Conservation (phyloP, 306 rosid genomes). For the Cicer yamashitae region DNA sequence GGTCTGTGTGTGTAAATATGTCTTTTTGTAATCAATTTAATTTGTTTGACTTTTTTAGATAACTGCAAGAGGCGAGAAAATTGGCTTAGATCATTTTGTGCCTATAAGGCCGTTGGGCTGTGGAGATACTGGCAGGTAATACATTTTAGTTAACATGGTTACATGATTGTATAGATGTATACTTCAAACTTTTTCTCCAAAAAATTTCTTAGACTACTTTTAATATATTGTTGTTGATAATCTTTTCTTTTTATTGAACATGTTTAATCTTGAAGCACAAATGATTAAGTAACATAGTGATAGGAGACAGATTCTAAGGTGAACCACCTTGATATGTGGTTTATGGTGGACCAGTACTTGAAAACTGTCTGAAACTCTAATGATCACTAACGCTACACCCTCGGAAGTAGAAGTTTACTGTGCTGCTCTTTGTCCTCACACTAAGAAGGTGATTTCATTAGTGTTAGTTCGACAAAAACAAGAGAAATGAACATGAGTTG, state of each 20-base stretch:
- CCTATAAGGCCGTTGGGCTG: conserved; percentile 89
- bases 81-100: conserved; percentile 83
- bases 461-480: background rate
- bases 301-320: background rate
- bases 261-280: conserved; percentile 7
- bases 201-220: background rate
- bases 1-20: background rate
- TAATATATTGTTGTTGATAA: conserved; percentile 1
- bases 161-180: background rate
- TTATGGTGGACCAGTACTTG: background rate
- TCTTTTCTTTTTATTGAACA: conserved; percentile 18
- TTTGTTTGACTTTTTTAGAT: conserved; percentile 55
- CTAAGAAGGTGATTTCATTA: background rate
- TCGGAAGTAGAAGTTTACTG: background rate
- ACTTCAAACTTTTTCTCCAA: background rate
- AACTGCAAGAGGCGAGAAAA: conserved; percentile 60
- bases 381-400: background rate
- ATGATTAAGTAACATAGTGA: background rate
- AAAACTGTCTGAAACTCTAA: background rate
- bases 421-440: background rate
- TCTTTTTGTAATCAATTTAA: conserved; percentile 25
- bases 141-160: background rate
- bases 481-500: background rate
- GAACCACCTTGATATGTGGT: background rate
- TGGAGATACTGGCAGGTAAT: conserved; percentile 97